Evolutionary conservation across 2,329 filamentous ascomycete genomes (phyloP).

Genomic region (Alternaria postmessia): DNA sequence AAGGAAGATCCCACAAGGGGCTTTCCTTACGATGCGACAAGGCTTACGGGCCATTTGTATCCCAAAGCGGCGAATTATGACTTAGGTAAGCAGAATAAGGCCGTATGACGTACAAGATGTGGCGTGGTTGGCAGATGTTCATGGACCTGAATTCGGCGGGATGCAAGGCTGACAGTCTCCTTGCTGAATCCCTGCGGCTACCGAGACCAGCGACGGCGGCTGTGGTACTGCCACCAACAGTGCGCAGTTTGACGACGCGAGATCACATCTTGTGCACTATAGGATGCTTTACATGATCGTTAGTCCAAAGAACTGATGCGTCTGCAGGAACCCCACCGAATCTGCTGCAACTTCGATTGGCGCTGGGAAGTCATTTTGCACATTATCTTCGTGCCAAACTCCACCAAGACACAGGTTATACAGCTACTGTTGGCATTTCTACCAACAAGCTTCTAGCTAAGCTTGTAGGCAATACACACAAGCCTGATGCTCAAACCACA

Average conservation of each 20-base stretch:
- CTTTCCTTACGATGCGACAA: conserved; percentile 78
- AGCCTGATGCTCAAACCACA: conserved; percentile 87
- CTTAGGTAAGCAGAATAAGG: conserved; percentile 30
- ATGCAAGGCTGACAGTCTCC: conserved; percentile 12
- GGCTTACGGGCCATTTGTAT: conserved; percentile 70
- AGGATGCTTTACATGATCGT: neutral
- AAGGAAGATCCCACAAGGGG: conserved; percentile 77
- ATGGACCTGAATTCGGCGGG: too few species aligned
- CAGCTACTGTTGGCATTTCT: conserved; percentile 84
- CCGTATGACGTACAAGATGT: conserved; percentile 3
- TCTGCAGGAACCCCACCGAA: conserved; percentile 29
- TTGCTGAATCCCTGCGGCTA: conserved; percentile 2
- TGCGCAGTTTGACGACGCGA: neutral
- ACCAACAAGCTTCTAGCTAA: conserved; percentile 89
- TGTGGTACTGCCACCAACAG: conserved; percentile 7
- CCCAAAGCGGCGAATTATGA: conserved; percentile 47
- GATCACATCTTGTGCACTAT: conserved; percentile 5
- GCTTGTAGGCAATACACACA: conserved; percentile 82
- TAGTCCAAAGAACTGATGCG: conserved; percentile 22
- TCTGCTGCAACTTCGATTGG: conserved; percentile 66
- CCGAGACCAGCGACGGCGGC: conserved; percentile 2
- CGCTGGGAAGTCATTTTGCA: conserved; percentile 83
- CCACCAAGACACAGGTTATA: conserved; percentile 81
- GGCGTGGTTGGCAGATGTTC: conserved; percentile 4
- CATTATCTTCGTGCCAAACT: conserved; percentile 75